Conservation (phyloP, 176 grass and related monocot species). For the Dendrocalamus sinicus region DNA sequence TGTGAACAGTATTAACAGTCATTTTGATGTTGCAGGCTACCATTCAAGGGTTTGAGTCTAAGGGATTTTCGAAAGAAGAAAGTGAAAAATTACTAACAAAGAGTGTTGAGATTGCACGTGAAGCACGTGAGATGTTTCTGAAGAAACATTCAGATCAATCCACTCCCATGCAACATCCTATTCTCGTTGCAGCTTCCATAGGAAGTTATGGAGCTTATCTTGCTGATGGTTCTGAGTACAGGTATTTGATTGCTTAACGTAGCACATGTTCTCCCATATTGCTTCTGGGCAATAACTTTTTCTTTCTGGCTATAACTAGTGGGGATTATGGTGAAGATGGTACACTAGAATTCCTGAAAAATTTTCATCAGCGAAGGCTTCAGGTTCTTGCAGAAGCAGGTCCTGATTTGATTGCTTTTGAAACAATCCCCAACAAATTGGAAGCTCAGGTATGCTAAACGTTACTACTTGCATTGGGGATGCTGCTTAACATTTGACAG, state of each 20-base stretch:
- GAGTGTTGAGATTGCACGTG: conserved; percentile 81
- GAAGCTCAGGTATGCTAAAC: conserved; percentile 75
- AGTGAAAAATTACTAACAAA: conserved; percentile 69
- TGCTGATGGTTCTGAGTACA: conserved; percentile 97
- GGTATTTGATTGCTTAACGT: conserved; percentile 50
- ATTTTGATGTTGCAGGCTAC: conserved; percentile 65
- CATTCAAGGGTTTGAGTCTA: conserved; percentile 82
- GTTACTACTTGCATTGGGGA: not conserved
- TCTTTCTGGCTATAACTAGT: conserved; percentile 48
- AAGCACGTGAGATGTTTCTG: conserved; percentile 74
- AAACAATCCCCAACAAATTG: conserved; percentile 95
- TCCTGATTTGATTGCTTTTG: conserved; percentile 89
- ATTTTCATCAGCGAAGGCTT: conserved; percentile 82
- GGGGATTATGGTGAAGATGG: conserved; percentile 79
- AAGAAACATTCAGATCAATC: conserved; percentile 49
- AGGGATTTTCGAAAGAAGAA: conserved; percentile 77
- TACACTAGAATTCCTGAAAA: conserved; percentile 72
- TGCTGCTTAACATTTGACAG: conserved; percentile 34
- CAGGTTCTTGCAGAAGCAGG: conserved; percentile 80
- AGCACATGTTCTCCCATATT: not conserved
- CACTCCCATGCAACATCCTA: conserved; percentile 46
- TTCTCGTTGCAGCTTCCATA: conserved; percentile 86
- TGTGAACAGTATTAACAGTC: not conserved
- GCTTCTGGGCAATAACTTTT: conserved; percentile 29
- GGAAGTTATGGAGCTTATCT: conserved; percentile 98